Base-by-base conservation (phyloP, 257 asterid genomes). In the Vinca minor region DNA sequence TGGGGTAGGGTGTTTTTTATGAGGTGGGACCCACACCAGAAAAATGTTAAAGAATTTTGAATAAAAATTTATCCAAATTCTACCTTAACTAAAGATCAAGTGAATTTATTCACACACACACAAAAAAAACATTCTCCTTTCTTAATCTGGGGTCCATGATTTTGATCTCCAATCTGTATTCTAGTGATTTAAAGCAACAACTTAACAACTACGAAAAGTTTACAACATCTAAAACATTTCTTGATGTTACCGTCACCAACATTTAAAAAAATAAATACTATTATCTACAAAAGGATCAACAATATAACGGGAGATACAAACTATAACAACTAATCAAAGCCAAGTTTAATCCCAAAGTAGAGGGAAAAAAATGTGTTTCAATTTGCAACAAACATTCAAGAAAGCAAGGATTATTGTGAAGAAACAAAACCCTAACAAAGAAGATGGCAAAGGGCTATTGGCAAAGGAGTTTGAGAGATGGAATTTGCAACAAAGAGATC, bases 401-500 rank as follows among this genome's bases (percentile, higher is more conserved):
- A 79, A 79, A 64, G 83, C 74, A 6, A 82, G 63, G 52, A 3
- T 74, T 5, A 45, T 55, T 56, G 59, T 67, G 1, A 77, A 77
- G 75, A 75, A 21, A 59, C 39, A 69, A 64, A 67, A 59, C 63
- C 39, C 49, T 63, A 75, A 64, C 31, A 78, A 68, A 64, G 78
- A 67, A 45, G 83, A 79, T 56, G 79, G 71, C 5, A 62, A 73
- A 38, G 88, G 82, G 26, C 50, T 77, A 63, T 47, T 83, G 59
- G 81, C 66, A 59, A 80, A 78, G 71, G 83, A 83, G 71, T 67
- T 79, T 59, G 85, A 79, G 67, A 79, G 74, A 69, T 82, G 80
- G 87, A 74, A 76, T 64, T 69, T 71, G 58, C 72, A 67, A 56
- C 73, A 48, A 11, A 71, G 73, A 5, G 31, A 29, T 1, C 34